Base-by-base conservation (phyloP, 1,284 basidiomycete species). In the Cutaneotrichosporon sp. region DNA sequence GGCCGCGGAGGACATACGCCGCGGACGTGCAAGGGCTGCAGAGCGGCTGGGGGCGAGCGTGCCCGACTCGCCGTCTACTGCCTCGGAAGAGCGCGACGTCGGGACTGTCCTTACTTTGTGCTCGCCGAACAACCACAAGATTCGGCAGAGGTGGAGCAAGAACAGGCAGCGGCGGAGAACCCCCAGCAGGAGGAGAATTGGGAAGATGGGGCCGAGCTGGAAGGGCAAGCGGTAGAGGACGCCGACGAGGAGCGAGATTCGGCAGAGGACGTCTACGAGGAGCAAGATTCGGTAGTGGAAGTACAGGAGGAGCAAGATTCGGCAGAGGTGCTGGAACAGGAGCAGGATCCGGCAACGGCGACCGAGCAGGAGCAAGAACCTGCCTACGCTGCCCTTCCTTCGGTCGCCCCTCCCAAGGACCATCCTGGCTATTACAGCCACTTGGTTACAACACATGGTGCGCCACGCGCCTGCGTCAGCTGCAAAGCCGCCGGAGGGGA, bases 51-150 rank as follows among this genome's bases (percentile, higher is more conserved):
- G 1, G 51, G 54, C 1, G 17, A 37, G 14, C 54, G 54, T 3
- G 49, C 45, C 4, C 49, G 38, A 3, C 16, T 42, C 14, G 49
- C 54, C 14, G 27, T 32, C 22, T 43, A 42, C 29, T 55, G 54
- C n/a, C 27, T 29, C 12, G 27, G 34, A 16, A 35, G 34, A 17
- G 3, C 16, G 3, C 16, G 19, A 16, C 4, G 16, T 17, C 9
- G 17, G 4, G 16, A 4, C 12, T 5, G 34, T 17, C 17, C 34
- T 16, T 19, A 19, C 34, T 16, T 35, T 17, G 5, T 6, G 27
- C 27, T 7, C 27, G 27, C 7, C 27, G 27, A 29, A 6, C 27
- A 12, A 29, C 27, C 27, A 16, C 34, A 17, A 17, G 12, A 35
- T 35, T n/a, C n/a, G n/a, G n/a, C n/a, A 17, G 34, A 17, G 4